Evolutionary conservation across 108 stramenopile genomes (phyloP).

Genomic region (Pseudonitzschia delicatissima): DNA sequence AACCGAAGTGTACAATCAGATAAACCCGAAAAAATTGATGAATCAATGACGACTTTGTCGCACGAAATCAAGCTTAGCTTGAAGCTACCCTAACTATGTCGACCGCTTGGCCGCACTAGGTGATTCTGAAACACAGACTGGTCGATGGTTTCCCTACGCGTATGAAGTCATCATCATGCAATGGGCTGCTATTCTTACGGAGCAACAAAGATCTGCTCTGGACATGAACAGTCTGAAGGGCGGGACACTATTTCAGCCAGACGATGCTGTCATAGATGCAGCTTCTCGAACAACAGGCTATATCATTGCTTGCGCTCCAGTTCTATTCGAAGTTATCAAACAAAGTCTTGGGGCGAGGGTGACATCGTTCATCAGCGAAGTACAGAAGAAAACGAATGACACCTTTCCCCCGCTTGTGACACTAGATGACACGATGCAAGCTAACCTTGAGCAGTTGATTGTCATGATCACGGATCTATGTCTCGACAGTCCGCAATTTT

Average conservation of each 20-base stretch:
- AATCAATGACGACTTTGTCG: conserved; percentile 29
- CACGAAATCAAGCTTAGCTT: conserved; percentile 27
- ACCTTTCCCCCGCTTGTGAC: conserved; percentile 52
- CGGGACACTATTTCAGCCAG: too few species aligned
- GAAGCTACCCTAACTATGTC: conserved; percentile 56
- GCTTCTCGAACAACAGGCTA: conserved; percentile 65
- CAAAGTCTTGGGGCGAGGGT: conserved; percentile 78
- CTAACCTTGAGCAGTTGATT: conserved; percentile 60
- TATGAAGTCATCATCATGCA: conserved; percentile 89
- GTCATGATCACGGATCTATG: conserved; percentile 76
- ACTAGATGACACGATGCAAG: conserved; percentile 62
- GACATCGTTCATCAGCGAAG: conserved; percentile 40
- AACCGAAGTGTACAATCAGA: not conserved
- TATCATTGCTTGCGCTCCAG: conserved; percentile 79
- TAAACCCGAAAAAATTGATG: conserved; percentile 15
- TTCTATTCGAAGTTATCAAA: conserved; percentile 85
- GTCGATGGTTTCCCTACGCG: conserved; percentile 83
- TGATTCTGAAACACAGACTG: conserved; percentile 19
- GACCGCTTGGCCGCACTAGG: conserved; percentile 65
- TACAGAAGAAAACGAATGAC: not conserved
- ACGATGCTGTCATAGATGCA: conserved; percentile 54
- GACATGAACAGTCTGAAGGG: conserved; percentile 11
- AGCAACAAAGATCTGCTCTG: conserved; percentile 55
- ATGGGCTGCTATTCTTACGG: conserved; percentile 73
- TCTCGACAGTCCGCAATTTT: conserved; percentile 81